These are phyloP conservation scores for Termitomyces sp. DNA, from an alignment of 768 basidiomycete genomes.

Conservation along the genomic window DNA sequence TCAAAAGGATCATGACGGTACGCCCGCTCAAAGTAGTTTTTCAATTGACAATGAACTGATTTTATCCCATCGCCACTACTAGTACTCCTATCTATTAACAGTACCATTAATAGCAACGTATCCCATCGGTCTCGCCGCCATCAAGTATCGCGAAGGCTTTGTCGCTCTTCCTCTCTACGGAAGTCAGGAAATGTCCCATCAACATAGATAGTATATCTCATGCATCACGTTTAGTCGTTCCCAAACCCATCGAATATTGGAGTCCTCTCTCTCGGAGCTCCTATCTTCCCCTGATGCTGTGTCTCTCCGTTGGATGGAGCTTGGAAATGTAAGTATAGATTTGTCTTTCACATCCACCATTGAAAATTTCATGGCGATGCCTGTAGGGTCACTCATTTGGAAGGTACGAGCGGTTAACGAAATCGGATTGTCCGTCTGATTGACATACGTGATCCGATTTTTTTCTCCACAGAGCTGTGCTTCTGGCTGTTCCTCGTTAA, in stretches of 20 bases:
- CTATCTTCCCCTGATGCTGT: conserved; percentile 63
- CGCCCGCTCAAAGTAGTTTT: neutral
- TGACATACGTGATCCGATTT: conserved; percentile 1
- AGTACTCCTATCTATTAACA: conserved; percentile 67
- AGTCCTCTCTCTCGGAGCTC: conserved; percentile 36
- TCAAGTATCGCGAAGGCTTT: conserved; percentile 76
- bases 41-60: neutral
- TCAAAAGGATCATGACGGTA: conserved; percentile 60
- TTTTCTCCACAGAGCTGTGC: conserved; percentile 56
- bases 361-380: neutral
- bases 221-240: conserved; percentile 42
- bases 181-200: conserved; percentile 32
- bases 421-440: neutral
- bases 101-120: conserved; percentile 59
- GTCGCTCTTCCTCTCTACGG: conserved; percentile 39
- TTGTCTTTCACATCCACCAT: neutral
- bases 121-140: conserved; percentile 58
- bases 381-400: conserved; percentile 70
- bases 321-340: conserved; percentile 62
- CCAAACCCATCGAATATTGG: conserved; percentile 66
- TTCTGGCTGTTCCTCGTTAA: conserved; percentile 87
- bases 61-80: conserved; percentile 21
- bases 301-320: conserved; percentile 65
- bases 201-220: neutral
- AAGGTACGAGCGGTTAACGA: conserved; percentile 45